Conservation (phyloP, 2,329 filamentous ascomycete genomes). For the Ophiostoma pallidulum region DNA sequence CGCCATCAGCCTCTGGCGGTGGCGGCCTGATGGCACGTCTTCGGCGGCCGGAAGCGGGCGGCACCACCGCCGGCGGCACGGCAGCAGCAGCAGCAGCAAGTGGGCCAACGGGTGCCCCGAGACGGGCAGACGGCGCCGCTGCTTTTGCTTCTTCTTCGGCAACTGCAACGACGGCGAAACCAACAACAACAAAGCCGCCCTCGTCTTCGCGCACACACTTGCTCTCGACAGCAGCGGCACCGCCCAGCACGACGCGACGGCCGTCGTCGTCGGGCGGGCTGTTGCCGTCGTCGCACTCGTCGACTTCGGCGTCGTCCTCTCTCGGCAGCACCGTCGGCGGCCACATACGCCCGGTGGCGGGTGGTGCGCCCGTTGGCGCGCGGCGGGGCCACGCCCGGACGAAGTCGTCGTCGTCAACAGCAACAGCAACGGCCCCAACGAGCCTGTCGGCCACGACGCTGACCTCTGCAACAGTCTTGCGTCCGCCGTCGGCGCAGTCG, state of each 20-base stretch:
- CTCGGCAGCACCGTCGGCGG: background rate
- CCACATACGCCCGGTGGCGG: background rate
- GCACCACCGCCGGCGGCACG: too few species aligned
- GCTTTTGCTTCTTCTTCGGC: too few species aligned
- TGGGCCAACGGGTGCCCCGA: background rate
- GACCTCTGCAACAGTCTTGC: constrained; percentile 29
- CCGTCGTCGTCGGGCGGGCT: constrained; percentile 15
- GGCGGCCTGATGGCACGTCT: background rate
- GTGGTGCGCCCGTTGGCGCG: background rate
- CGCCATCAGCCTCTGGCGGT: background rate
- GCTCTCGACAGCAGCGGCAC: background rate
- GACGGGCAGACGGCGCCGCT: background rate
- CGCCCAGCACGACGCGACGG: constrained; percentile 13
- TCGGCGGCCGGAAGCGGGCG: constrained; percentile 1
- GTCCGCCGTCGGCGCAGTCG: constrained; percentile 25
- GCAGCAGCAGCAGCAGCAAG: too few species aligned
- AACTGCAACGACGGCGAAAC: background rate
- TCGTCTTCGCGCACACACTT: constrained; percentile 8
- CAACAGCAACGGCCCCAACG: background rate
- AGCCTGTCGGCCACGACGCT: constrained; percentile 27
- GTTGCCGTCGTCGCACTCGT: background rate
- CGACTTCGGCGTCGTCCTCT: background rate
- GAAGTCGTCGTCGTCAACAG: constrained; percentile 15
- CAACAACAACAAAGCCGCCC: constrained; percentile 4
- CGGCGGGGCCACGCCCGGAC: constrained; percentile 10